Conservation (phyloP, 352 stramenopile genomes). For the Pythium grandisporangium region DNA sequence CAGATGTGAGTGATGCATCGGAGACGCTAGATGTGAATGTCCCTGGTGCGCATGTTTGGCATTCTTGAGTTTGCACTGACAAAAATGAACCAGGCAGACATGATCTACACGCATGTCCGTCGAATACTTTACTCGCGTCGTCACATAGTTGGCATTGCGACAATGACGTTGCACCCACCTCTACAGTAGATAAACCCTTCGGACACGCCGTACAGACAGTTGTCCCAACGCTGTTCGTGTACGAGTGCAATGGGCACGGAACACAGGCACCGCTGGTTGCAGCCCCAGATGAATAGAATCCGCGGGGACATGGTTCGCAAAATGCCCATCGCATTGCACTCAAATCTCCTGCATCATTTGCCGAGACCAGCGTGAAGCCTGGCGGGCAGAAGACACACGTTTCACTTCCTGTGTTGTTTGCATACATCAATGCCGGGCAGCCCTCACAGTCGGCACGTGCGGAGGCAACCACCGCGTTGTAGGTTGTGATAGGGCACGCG, state of each 20-base stretch:
- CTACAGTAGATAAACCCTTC: not conserved
- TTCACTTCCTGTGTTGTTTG: constrained; percentile 18
- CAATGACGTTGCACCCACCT: not conserved
- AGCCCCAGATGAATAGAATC: constrained; percentile 18
- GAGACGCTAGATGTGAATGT: constrained; percentile 18
- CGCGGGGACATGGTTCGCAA: constrained; percentile 27
- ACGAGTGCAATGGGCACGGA: constrained; percentile 31
- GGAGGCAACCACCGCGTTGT: constrained; percentile 13
- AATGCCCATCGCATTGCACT: too few species aligned
- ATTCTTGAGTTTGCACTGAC: not conserved
- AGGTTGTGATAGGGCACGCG: constrained; percentile 43
- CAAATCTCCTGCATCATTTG: too few species aligned
- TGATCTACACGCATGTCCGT: not conserved
- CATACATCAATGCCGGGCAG: constrained; percentile 30
- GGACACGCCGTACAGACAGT: constrained; percentile 8
- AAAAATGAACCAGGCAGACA: constrained; percentile 3
- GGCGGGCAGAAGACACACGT: constrained; percentile 16
- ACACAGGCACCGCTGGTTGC: constrained; percentile 24
- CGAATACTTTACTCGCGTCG: not conserved
- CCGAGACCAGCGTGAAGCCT: constrained; percentile 20
- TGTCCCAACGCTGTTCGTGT: constrained; percentile 12
- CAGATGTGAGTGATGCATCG: constrained; percentile 6
- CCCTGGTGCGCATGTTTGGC: constrained; percentile 22
- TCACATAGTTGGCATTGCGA: not conserved
- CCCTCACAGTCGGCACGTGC: constrained; percentile 13